A percentile compares a stretch with the other conserved stretches of the same genome.
phyloP scores from a whole-genome alignment of 2,329 filamentous ascomycete genomes.

The Pseudocercospora vitis region DNA sequence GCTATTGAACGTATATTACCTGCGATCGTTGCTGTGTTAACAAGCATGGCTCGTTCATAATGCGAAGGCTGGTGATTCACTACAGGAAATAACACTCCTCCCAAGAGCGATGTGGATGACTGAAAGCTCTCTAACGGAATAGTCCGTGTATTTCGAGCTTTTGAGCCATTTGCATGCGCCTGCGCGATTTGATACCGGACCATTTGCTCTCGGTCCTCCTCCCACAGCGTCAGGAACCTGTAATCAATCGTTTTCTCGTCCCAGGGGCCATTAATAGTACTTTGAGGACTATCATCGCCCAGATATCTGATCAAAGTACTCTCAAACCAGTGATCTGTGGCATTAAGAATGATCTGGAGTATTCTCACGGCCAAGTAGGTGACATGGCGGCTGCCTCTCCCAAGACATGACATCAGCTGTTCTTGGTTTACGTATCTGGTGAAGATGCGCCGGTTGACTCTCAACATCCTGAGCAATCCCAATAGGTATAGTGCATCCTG shows the following conservation, averaged over 20 bases:
- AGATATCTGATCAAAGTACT: constrained; percentile 67
- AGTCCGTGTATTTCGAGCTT: constrained; percentile 5
- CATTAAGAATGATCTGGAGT: constrained; percentile 74
- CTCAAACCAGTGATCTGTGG: constrained; percentile 76
- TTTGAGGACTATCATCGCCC: constrained; percentile 48
- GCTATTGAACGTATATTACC: constrained; percentile 71
- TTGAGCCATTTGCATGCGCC: neutral
- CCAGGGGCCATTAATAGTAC: constrained; percentile 66
- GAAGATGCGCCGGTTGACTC: constrained; percentile 70
- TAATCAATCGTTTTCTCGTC: constrained; percentile 78
- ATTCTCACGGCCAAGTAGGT: constrained; percentile 80
- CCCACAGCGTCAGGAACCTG: constrained; percentile 67
- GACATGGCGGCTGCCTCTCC: constrained; percentile 58
- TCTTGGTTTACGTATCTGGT: constrained; percentile 63
- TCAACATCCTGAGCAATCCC: constrained; percentile 75
- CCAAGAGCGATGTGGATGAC: constrained; percentile 60
- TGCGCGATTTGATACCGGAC: constrained; percentile 21
- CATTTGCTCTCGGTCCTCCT: constrained; percentile 56
- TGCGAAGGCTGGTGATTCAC: constrained; percentile 49
- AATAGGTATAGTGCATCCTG: constrained; percentile 51
- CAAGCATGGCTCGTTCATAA: constrained; percentile 49
- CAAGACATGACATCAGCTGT: constrained; percentile 68
- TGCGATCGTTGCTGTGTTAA: constrained; percentile 71
- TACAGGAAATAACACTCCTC: constrained; percentile 59
- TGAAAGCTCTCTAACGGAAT: constrained; percentile 28